Base-by-base conservation (phyloP, 2,329 filamentous ascomycete genomes). In the Pyricularia grisea region DNA sequence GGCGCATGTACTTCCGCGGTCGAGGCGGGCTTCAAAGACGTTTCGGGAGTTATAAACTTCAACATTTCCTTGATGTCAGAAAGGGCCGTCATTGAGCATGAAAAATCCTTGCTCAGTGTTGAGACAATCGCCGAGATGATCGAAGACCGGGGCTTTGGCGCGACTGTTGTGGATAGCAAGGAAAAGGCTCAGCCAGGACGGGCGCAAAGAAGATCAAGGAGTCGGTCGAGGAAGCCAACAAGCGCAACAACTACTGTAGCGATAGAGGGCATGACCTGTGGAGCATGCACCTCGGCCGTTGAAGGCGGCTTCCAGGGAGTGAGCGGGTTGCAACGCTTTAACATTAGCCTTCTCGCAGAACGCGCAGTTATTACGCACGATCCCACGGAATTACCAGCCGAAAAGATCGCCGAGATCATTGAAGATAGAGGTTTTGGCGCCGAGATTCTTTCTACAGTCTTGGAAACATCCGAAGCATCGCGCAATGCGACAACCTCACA, bases 241-340 rank as follows among this genome's bases (percentile, higher is more conserved):
- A 75, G 86, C 4, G 84, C 90, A 69, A 92, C 88, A 0, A 97
- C 94, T 0, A 98, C 94, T 0, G 85, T 99, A 23, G 89, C 92
- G 4, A 92, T 99, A 68, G 92, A 95, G 73, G 95, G 95, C 67
- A 99, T 99, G 95, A 99, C 95, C 1, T 98, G 95, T 76, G 94
- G 94, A 27, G 93, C 95, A 61, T 99, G 95, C 79, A 98, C 95
- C 0, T 94, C 94, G 1, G 93, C 94, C 6, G 89, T 98, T 1
- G 92, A 97, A 75, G 85, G 87, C 67, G 93, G 91, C 3, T 95
- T 99, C 79, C 87, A 88, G 73, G 87, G 86, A 71, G 79, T 94
- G 1, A 88, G 91, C 11, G 95, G 95, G 27, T 79, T 98, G 20
- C 76, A 93, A 69, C 92, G 93, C 72, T 97, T 98, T 83, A 97